Evolutionary conservation across 2,329 filamentous ascomycete species (phyloP), one percentile per base, ranked within the genome.

Genomic region (Pestalotiopsis sp.): DNA sequence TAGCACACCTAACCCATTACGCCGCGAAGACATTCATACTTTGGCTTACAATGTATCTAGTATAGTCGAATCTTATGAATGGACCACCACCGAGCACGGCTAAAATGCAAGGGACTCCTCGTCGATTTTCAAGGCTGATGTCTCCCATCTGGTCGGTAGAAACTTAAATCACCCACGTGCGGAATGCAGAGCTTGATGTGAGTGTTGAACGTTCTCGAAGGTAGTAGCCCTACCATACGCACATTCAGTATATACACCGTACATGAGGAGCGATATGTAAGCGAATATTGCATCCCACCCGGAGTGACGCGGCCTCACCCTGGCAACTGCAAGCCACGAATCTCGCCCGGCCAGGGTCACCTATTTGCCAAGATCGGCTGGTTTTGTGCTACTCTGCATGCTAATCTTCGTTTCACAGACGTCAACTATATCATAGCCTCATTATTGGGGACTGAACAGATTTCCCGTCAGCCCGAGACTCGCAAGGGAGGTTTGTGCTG

Each of bases 251-350:
- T 52, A 52, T 52, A 52, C n/a, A n/a, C n/a, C n/a, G n/a, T n/a
- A n/a, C 39, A 45, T 52, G 45, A 52, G 45, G 14, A n/a, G 14
- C 45, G 17, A 9, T n/a, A 6, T 52, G 45, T 52, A 52, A 20
- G 45, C 45, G 45, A 52, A n/a, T 52, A 52, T 52, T 52, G 45
- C 45, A 52, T n/a, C 20, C 20, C 45, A 52, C 20, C 20, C 45
- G 45, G 20, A 52, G 45, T 61, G 59, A 61, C 59, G 59, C 59
- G 59, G 59, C 59, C 59, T 38, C 31, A 31, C 36, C 59, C 59
- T 39, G 17, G 59, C 27, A 36, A 36, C 59, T 61, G 59, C 59
- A 61, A 61, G 31, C 27, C 31, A 20, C 27, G 25, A 36, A 38
- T 20, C 31, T 38, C 59, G 45, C 45, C 20, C 4, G 14, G 17